Conservation (phyloP, 495 filamentous ascomycete genomes). For the Polyplosphaeria fusca region DNA sequence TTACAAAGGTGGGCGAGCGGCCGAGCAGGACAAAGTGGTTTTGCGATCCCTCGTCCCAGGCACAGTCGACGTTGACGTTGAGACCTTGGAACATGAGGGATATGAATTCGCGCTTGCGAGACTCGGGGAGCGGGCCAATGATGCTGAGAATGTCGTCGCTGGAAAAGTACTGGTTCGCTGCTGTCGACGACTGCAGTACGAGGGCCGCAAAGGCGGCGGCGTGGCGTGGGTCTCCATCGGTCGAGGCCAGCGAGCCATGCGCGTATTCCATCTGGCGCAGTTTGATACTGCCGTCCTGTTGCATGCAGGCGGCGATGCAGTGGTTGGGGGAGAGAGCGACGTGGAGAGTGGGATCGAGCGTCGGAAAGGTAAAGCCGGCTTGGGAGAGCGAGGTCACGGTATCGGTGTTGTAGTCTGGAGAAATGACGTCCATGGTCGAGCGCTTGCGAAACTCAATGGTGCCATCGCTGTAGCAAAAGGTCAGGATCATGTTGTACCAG, state of each 20-base stretch:
- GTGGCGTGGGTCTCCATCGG: constrained; percentile 26
- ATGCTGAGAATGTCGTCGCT: constrained; percentile 75
- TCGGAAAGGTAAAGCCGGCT: constrained; percentile 66
- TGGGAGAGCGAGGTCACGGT: constrained; percentile 67
- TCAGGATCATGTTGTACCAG: constrained; percentile 64
- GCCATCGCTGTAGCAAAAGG: constrained; percentile 70
- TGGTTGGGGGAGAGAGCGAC: constrained; percentile 70
- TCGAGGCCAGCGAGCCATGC: constrained; percentile 16
- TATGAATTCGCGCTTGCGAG: constrained; percentile 33
- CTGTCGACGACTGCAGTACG: constrained; percentile 57
- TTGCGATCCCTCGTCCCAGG: constrained; percentile 54
- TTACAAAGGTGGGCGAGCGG: constrained; percentile 61
- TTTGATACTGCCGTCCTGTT: constrained; percentile 62
- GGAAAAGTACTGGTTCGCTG: constrained; percentile 54
- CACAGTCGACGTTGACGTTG: constrained; percentile 66
- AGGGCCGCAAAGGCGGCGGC: constrained; percentile 53
- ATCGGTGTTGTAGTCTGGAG: constrained; percentile 57
- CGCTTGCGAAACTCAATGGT: constrained; percentile 75
- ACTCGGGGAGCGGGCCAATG: constrained; percentile 38
- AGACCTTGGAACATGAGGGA: constrained; percentile 61
- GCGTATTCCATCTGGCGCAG: constrained; percentile 60
- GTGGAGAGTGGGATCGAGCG: constrained; percentile 48
- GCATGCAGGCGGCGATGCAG: constrained; percentile 62
- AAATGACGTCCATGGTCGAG: constrained; percentile 62
- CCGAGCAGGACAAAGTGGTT: constrained; percentile 61